Evolutionary conservation across 2,329 filamentous ascomycete species (phyloP).

Genomic region (Trichoderma brevicompactum): DNA sequence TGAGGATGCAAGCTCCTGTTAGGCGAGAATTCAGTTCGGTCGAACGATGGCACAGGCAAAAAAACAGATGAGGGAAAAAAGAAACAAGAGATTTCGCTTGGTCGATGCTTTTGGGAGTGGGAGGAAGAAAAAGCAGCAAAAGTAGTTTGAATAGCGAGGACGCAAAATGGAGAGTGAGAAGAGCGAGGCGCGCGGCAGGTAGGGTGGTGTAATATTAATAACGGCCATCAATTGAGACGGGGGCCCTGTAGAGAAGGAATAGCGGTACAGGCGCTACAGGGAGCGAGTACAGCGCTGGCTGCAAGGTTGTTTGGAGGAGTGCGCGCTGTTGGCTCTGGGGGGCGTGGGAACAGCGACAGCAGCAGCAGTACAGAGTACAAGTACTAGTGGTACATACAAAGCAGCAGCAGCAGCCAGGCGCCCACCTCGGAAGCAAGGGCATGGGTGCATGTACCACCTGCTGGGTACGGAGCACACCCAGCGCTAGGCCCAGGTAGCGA

Average conservation of each 20-base stretch:
- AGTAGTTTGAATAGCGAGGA: constrained; percentile 3
- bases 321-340: constrained; percentile 4
- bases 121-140: constrained; percentile 1
- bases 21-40: constrained; percentile 15
- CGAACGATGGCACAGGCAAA: not conserved
- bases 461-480: not conserved
- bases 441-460: not conserved
- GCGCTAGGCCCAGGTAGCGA: not conserved
- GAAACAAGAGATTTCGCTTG: not conserved
- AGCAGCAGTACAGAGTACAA: too few species aligned
- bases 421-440: not conserved
- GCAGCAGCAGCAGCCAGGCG: not conserved
- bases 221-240: constrained; percentile 1
- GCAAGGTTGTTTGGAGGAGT: not conserved
- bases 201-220: constrained; percentile 29
- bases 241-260: constrained; percentile 9
- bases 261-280: constrained; percentile 19
- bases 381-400: too few species aligned
- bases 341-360: not conserved
- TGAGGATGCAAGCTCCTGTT: not conserved
- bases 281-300: not conserved
- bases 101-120: not conserved
- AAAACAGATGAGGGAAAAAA: not conserved
- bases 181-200: constrained; percentile 2
- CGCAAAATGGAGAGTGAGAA: constrained; percentile 18